A percentile compares a stretch with the other conserved stretches of the same genome.
phyloP scores from a whole-genome alignment of 2,329 filamentous ascomycete species.

The Ophiognomonia clavigignenti-juglandacearum region DNA sequence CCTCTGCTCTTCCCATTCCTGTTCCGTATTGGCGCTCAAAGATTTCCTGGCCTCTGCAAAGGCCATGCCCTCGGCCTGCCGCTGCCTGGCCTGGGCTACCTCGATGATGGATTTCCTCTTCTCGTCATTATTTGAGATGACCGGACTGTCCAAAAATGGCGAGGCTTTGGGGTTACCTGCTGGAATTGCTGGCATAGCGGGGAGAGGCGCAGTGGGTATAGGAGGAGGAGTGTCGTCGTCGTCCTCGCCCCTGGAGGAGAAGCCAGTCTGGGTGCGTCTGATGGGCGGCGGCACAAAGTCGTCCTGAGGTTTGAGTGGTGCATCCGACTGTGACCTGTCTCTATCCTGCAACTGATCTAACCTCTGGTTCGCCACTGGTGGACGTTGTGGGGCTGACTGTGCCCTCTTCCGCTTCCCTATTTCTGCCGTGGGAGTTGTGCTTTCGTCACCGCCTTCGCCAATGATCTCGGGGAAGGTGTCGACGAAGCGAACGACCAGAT shows the following conservation, averaged over 20 bases:
- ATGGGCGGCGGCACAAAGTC: conserved; percentile 51
- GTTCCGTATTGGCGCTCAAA: conserved; percentile 26
- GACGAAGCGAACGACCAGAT: conserved; percentile 69
- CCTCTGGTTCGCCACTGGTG: conserved; percentile 17
- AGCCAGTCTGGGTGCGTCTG: conserved; percentile 55
- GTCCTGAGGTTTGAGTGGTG: conserved; percentile 32
- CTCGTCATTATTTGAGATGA: conserved; percentile 44
- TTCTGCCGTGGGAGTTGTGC: conserved; percentile 65
- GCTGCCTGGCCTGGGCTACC: conserved; percentile 55
- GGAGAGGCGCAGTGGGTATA: conserved; percentile 13
- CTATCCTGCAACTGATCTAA: conserved; percentile 24
- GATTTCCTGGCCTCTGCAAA: conserved; percentile 47
- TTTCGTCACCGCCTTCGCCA: conserved; percentile 87
- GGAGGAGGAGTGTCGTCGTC: conserved; percentile 1
- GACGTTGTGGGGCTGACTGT: conserved; percentile 28
- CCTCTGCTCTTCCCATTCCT: conserved; percentile 23
- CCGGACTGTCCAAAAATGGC: conserved; percentile 29
- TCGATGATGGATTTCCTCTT: conserved; percentile 55
- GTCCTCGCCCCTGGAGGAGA: conserved; percentile 29
- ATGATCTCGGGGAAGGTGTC: conserved; percentile 74
- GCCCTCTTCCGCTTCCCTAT: conserved; percentile 56
- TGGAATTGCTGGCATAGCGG: conserved; percentile 24
- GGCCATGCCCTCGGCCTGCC: conserved; percentile 54
- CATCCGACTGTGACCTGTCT: conserved; percentile 21
- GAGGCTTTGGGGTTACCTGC: conserved; percentile 25